phyloP scores from a whole-genome alignment of 2,329 filamentous ascomycete species.

The Cercospora berteroae region DNA sequence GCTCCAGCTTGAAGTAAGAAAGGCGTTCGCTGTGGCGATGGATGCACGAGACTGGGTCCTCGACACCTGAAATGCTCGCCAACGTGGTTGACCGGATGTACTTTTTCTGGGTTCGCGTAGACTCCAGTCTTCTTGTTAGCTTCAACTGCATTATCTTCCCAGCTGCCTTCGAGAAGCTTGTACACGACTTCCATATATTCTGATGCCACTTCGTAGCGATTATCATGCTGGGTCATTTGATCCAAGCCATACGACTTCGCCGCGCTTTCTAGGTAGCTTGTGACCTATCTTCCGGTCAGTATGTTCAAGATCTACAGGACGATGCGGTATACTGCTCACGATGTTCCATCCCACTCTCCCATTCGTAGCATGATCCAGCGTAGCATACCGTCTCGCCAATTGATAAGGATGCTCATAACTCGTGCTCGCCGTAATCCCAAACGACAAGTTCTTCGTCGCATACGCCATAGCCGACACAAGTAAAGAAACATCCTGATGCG shows the following conservation, averaged over 20 bases:
- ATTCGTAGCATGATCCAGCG: slow-evolving; percentile 41
- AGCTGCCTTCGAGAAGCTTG: slow-evolving; percentile 35
- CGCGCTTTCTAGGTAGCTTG: slow-evolving; percentile 49
- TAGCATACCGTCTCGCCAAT: slow-evolving; percentile 38
- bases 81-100: slow-evolving; percentile 51
- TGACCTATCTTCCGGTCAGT: slow-evolving; percentile 36
- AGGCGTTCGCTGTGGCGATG: slow-evolving; percentile 57
- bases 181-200: slow-evolving; percentile 43
- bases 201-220: slow-evolving; percentile 50
- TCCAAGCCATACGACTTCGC: slow-evolving; percentile 49
- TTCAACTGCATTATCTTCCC: slow-evolving; percentile 38
- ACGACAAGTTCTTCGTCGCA: slow-evolving; percentile 44
- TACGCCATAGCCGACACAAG: slow-evolving; percentile 49
- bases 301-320: too few species aligned
- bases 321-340: background rate
- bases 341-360: slow-evolving; percentile 50
- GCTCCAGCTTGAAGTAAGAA: slow-evolving; percentile 55
- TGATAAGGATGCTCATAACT: slow-evolving; percentile 41
- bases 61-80: slow-evolving; percentile 46
- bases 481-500: slow-evolving; percentile 56
- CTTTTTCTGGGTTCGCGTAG: slow-evolving; percentile 57
- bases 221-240: slow-evolving; percentile 50
- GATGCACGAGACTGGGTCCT: slow-evolving; percentile 51
- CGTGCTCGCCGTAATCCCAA: slow-evolving; percentile 41
- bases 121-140: slow-evolving; percentile 58